phyloP scores from a whole-genome alignment of 2,329 filamentous ascomycete species.

The Atkinsonella texensis region DNA sequence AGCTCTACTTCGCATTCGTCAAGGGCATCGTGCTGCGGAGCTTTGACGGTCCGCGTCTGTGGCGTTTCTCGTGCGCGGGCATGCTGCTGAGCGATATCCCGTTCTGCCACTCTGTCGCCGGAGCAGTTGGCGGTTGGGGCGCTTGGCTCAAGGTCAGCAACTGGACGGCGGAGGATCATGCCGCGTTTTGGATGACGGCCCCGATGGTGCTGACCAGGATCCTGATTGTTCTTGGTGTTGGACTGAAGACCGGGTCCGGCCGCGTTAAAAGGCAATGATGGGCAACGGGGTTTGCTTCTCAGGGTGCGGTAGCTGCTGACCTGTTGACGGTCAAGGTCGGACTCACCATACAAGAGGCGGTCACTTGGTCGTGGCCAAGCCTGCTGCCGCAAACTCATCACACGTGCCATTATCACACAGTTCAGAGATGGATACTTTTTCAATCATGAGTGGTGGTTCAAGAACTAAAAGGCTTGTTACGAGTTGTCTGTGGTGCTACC shows the following conservation, averaged over 20 bases:
- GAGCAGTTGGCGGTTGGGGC: slow-evolving; percentile 23
- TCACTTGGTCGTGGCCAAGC: no score
- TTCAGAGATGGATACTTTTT: no score
- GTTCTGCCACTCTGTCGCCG: slow-evolving; percentile 17
- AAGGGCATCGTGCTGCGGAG: slow-evolving; percentile 23
- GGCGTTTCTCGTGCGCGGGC: slow-evolving; percentile 21
- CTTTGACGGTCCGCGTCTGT: slow-evolving; percentile 21
- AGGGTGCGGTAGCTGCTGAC: no score
- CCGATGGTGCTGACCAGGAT: slow-evolving; percentile 18
- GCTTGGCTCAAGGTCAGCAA: slow-evolving; percentile 11
- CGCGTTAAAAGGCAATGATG: neutral
- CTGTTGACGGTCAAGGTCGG: neutral
- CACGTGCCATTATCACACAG: no score
- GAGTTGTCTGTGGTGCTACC: neutral
- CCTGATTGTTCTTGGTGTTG: slow-evolving; percentile 18
- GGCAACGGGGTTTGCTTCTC: neutral
- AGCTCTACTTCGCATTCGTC: slow-evolving; percentile 25
- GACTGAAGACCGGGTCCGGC: slow-evolving; percentile 6
- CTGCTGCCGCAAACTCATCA: no score
- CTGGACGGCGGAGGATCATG: slow-evolving; percentile 20
- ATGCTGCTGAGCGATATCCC: slow-evolving; percentile 24
- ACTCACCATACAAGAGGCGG: no score
- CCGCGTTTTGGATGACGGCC: slow-evolving; percentile 15
- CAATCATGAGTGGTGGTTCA: no score
- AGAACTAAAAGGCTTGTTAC: neutral